Percentiles rank a stretch among this genome's conserved stretches.
phyloP scores from a whole-genome alignment of 352 stramenopile species.

The Phytophthora vignae region DNA sequence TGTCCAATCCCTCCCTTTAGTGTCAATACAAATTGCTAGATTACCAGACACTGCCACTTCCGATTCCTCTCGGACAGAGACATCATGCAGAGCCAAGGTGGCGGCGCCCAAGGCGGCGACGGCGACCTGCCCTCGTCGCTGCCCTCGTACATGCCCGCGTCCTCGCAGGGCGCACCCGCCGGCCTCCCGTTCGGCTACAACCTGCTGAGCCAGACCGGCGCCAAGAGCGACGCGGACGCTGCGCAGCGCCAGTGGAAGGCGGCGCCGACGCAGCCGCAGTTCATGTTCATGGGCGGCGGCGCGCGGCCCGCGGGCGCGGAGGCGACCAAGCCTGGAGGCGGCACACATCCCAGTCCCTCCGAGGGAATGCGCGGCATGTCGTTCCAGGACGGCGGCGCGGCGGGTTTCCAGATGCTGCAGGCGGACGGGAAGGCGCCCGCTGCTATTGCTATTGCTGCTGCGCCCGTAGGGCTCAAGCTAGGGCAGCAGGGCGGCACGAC shows the following conservation, averaged over 20 bases:
- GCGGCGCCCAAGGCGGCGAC: conserved; percentile 20
- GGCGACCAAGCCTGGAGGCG: conserved; percentile 9
- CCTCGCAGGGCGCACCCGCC: conserved; percentile 18
- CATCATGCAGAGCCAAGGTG: conserved; percentile 37
- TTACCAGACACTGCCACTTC: neutral
- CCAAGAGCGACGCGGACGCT: conserved; percentile 37
- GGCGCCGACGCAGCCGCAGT: conserved; percentile 45
- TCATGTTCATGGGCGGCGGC: conserved; percentile 52
- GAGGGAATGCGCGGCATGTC: conserved; percentile 69
- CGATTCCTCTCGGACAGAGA: neutral
- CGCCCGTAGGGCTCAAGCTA: conserved; percentile 36
- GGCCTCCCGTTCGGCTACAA: conserved; percentile 47
- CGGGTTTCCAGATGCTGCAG: conserved; percentile 32
- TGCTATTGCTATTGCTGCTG: conserved; percentile 12
- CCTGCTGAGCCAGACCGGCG: conserved; percentile 34
- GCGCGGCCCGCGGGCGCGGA: neutral
- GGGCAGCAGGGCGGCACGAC: conserved; percentile 46
- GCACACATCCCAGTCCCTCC: conserved; percentile 51
- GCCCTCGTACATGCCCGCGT: conserved; percentile 73
- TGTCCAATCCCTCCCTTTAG: neutral
- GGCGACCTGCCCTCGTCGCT: conserved; percentile 77
- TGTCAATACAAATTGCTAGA: conserved; percentile 3
- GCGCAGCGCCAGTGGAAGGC: conserved; percentile 69
- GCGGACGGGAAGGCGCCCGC: conserved; percentile 35
- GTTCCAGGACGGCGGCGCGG: conserved; percentile 51